These are phyloP conservation scores for Pichia paraexigua DNA, from an alignment of 805 yeast species.

Conservation along the genomic window DNA sequence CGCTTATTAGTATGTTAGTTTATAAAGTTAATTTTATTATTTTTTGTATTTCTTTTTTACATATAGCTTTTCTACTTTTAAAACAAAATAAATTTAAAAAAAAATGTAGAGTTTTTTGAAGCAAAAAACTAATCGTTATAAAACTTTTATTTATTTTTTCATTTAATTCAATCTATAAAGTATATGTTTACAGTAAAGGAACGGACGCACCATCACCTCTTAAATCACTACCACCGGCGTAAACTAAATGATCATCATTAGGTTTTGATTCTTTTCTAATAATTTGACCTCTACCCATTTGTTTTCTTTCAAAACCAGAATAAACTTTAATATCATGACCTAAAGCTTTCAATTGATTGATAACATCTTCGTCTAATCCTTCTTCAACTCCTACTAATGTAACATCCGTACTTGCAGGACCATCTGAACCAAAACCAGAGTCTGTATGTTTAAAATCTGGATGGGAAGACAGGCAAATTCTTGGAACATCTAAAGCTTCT, in stretches of 20 bases:
- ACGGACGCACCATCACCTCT: constrained; percentile 82
- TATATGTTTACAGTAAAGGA: constrained; percentile 28
- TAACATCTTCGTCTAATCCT: constrained; percentile 43
- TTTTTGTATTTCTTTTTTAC: background rate
- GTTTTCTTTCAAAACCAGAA: constrained; percentile 33
- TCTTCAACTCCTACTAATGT: constrained; percentile 60
- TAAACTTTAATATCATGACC: constrained; percentile 52
- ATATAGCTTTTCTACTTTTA: too few species aligned
- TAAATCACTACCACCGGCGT: constrained; percentile 68
- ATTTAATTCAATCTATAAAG: background rate
- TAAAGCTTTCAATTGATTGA: constrained; percentile 36
- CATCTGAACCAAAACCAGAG: constrained; percentile 51
- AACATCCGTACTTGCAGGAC: constrained; percentile 52
- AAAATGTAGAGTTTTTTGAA: too few species aligned
- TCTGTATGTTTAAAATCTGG: constrained; percentile 36
- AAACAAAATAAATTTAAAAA: too few species aligned
- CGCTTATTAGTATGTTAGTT: background rate
- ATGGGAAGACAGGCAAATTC: constrained; percentile 56
- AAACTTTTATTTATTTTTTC: background rate
- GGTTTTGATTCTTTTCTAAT: constrained; percentile 38
- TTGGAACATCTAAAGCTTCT: constrained; percentile 66
- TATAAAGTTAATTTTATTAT: background rate
- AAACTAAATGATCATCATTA: constrained; percentile 31
- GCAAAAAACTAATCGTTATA: too few species aligned
- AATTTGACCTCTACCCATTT: constrained; percentile 63